Conservation (phyloP, 1,284 basidiomycete species). For the Trichosporon sp. region DNA sequence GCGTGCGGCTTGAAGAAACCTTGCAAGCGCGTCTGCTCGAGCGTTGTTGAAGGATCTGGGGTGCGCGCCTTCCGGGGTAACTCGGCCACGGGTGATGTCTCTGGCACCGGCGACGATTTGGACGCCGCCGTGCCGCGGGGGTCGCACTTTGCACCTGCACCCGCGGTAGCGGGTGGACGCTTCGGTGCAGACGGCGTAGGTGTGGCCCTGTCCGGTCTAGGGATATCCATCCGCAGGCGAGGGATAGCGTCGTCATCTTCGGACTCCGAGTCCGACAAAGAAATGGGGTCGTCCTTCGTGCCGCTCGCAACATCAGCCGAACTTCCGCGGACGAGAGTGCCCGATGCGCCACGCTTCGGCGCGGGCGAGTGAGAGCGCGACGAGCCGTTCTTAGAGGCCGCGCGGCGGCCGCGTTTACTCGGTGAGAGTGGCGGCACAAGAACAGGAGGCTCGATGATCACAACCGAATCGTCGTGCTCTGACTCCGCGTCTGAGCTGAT, state of each 20-base stretch:
- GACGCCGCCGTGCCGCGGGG: background rate
- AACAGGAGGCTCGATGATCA: background rate
- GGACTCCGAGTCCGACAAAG: background rate
- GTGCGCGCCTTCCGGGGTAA: background rate
- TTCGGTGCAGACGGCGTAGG: background rate
- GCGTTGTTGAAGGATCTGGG: background rate
- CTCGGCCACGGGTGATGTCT: background rate
- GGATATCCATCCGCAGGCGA: background rate
- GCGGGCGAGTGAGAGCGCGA: background rate
- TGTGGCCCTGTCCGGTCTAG: background rate
- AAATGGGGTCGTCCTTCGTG: conserved; percentile 1
- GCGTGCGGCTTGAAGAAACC: background rate
- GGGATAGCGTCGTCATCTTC: background rate
- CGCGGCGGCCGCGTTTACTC: conserved; percentile 2
- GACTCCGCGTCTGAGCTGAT: background rate
- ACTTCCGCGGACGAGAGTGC: background rate
- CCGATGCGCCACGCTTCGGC: background rate
- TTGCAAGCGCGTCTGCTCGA: background rate
- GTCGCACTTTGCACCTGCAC: no score
- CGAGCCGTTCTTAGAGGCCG: background rate
- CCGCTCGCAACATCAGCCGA: background rate
- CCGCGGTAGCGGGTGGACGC: background rate
- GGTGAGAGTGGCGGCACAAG: background rate
- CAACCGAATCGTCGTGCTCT: background rate
- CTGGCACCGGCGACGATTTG: background rate